These are phyloP conservation scores for Mangifera indica DNA, from an alignment of 345 rosid species.

Conservation along the genomic window DNA sequence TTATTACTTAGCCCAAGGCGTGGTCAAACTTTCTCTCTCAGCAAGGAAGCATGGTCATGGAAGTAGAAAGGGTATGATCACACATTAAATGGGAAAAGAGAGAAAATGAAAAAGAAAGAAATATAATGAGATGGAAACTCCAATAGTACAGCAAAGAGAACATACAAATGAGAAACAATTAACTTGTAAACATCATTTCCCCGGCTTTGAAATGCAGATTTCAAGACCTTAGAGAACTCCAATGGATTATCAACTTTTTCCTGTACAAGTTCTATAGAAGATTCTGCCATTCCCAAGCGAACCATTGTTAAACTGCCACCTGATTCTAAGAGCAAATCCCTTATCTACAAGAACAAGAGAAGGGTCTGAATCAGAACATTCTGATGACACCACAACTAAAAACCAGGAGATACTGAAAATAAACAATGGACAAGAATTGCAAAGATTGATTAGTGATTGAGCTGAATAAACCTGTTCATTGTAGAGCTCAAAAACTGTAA, in stretches of 20 bases:
- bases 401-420: slow-evolving; percentile 1
- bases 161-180: slow-evolving; percentile 92
- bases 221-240: slow-evolving; percentile 67
- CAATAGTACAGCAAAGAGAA: slow-evolving; percentile 24
- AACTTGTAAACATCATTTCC: slow-evolving; percentile 59
- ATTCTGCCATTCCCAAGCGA: slow-evolving; percentile 50
- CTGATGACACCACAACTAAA: slow-evolving; percentile 7
- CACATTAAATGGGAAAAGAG: background rate
- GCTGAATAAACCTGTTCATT: slow-evolving; percentile 84
- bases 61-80: background rate
- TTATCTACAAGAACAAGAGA: slow-evolving; percentile 48
- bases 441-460: slow-evolving; percentile 9
- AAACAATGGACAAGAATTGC: slow-evolving; percentile 5
- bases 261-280: slow-evolving; percentile 58
- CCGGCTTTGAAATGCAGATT: slow-evolving; percentile 62
- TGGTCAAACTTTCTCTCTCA: background rate
- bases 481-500: slow-evolving; percentile 78
- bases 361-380: slow-evolving; percentile 24
- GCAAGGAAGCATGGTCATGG: background rate
- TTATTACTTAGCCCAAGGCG: background rate
- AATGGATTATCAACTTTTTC: slow-evolving; percentile 72
- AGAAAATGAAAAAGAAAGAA: background rate
- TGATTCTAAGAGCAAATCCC: slow-evolving; percentile 66
- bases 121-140: background rate
- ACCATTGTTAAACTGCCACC: slow-evolving; percentile 57